Evolutionary conservation across 169 alveolate species (phyloP), one percentile per base, ranked within the genome.

Genomic region (Plasmodium ovale): DNA sequence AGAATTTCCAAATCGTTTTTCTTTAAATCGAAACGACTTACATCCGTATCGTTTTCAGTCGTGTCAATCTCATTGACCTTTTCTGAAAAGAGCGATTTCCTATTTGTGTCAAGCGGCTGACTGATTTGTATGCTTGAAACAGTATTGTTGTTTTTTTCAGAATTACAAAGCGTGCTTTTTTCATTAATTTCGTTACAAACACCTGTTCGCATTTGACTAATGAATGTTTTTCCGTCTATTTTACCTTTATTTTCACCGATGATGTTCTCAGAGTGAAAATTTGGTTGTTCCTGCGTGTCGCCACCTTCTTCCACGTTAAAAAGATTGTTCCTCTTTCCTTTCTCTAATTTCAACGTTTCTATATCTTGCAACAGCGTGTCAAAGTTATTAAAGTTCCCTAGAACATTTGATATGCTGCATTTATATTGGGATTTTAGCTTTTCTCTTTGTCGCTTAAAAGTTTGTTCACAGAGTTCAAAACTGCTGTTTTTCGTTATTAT

Each of bases 361-460:
- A 79, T 58, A 37, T 56, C 42, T 29, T 64, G 59, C 21, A 79
- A 29, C 64, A 58, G 33, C 16, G 44, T 54, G 27, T 79, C 27
- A 47, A 29, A 79, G 9, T 64, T 79, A 27, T 9, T 25, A 14
- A 51, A n/a, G 33, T 64, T 64, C 37, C 16, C 70, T 49, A 51
- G 27, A 33, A 53, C 47, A 14, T 65, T 65, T n/a, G 79, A 14
- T 16, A 73, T 59, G 35, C 29, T 27, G 35, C 16, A 19, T 67
- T 65, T 79, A 68, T 39, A 79, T 25, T 65, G 67, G 3, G 79
- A 65, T 56, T 79, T 79, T 79, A 65, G 54, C 16, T 79, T 79
- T 56, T 58, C 82, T 69, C 89, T 64, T 56, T 79, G 77, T 6
- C 89, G 77, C 27, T 31, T 79, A 79, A 64, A 79, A 23, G 65